Conservation (phyloP, 805 yeast genomes). For the Torulaspora indica region DNA sequence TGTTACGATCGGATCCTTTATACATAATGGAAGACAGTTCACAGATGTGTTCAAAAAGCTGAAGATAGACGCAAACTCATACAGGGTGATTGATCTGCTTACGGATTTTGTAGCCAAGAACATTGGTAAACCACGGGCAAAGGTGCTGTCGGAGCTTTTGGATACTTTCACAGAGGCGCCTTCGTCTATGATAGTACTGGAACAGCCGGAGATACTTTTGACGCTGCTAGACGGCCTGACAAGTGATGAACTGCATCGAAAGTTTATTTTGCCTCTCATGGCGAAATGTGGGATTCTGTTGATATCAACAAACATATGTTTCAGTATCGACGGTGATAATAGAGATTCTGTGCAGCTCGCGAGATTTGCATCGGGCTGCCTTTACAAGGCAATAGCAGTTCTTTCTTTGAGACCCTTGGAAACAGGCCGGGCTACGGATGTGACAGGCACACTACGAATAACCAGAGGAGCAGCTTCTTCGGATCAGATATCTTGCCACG, state of each 20-base stretch:
- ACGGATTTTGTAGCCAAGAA: constrained; percentile 43
- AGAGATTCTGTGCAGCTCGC: constrained; percentile 27
- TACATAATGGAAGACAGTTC: constrained; percentile 24
- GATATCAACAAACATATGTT: constrained; percentile 10
- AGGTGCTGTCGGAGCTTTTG: constrained; percentile 63
- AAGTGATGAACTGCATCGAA: constrained; percentile 26
- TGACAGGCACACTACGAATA: constrained; percentile 66
- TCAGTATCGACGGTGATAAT: constrained; percentile 8
- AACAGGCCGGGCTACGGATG: constrained; percentile 79
- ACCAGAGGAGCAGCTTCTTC: constrained; percentile 49
- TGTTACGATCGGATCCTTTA: constrained; percentile 32
- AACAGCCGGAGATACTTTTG: constrained; percentile 34
- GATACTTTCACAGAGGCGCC: constrained; percentile 49
- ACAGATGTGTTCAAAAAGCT: constrained; percentile 21
- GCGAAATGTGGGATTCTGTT: constrained; percentile 27
- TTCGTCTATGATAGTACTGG: constrained; percentile 24
- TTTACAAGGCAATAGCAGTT: constrained; percentile 26
- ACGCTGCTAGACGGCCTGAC: constrained; percentile 26
- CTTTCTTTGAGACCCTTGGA: constrained; percentile 61
- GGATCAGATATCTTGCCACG: constrained; percentile 17
- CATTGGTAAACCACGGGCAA: constrained; percentile 62
- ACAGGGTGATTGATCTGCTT: constrained; percentile 43
- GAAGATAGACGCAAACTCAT: constrained; percentile 25
- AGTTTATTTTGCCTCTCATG: constrained; percentile 27
- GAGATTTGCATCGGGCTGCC: constrained; percentile 22